Percentiles rank a stretch among this genome's conserved stretches.
phyloP scores from a whole-genome alignment of 768 basidiomycete genomes.

The Boletus rufocinnamomeus region DNA sequence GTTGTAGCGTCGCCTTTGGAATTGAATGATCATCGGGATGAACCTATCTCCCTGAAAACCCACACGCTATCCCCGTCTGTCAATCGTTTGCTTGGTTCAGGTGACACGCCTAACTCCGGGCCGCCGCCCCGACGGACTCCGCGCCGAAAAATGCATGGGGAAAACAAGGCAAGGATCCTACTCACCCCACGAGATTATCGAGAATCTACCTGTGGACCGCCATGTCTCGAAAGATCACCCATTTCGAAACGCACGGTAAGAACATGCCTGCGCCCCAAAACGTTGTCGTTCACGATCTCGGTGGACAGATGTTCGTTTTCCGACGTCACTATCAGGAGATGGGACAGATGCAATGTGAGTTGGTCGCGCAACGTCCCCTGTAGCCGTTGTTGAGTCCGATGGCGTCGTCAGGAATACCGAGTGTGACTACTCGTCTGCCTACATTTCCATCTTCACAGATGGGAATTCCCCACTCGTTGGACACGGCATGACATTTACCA shows the following conservation, averaged over 20 bases:
- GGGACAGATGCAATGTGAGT: slow-evolving; percentile 90
- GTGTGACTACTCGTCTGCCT: slow-evolving; percentile 95
- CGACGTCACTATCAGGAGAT: slow-evolving; percentile 88
- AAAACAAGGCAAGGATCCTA: not conserved
- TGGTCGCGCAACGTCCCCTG: not conserved
- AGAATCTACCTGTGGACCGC: not conserved
- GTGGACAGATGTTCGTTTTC: slow-evolving; percentile 80
- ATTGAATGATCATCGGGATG: too few relatives aligned
- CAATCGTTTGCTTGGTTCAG: not conserved
- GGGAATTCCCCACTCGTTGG: slow-evolving; percentile 71
- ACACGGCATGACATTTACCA: slow-evolving; percentile 95
- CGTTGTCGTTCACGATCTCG: not conserved
- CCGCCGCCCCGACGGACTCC: slow-evolving; percentile 16
- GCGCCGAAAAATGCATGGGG: not conserved
- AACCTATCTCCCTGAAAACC: not conserved
- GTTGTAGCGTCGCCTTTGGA: too few relatives aligned
- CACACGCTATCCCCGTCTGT: not conserved
- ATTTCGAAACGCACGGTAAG: slow-evolving; percentile 59
- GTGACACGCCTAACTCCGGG: slow-evolving; percentile 3
- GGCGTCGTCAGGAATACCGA: slow-evolving; percentile 76
- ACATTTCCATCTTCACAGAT: slow-evolving; percentile 72
- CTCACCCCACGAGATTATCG: not conserved
- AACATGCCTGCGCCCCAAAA: not conserved
- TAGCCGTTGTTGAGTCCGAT: not conserved
- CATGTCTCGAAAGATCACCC: slow-evolving; percentile 49